These are phyloP conservation scores for Jimgerdemannia lactiflua DNA, from an alignment of 192 early-diverging fungal species.

Conservation along the genomic window DNA sequence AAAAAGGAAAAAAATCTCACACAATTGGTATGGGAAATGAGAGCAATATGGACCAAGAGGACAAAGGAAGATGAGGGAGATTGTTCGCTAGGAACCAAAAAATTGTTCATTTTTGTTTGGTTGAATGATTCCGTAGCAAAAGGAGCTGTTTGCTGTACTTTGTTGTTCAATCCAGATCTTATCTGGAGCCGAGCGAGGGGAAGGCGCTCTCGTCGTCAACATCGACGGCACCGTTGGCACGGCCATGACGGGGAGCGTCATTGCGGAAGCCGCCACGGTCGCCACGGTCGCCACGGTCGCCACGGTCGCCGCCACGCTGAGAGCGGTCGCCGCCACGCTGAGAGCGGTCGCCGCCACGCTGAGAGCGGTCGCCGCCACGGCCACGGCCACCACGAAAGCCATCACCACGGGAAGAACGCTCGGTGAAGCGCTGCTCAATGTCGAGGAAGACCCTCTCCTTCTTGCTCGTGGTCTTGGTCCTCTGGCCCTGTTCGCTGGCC, in stretches of 20 bases:
- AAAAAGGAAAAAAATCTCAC: no score
- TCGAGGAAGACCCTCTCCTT: conserved; percentile 73
- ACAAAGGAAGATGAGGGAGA: no score
- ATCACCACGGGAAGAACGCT: conserved; percentile 63
- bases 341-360: conserved; percentile 24
- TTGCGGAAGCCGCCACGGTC: conserved; percentile 48
- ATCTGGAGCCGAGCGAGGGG: conserved; percentile 56
- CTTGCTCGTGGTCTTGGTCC: conserved; percentile 57
- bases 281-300: conserved; percentile 26
- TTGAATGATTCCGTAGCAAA: no score
- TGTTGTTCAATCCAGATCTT: background rate
- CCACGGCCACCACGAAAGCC: conserved; percentile 28
- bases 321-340: conserved; percentile 15
- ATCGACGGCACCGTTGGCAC: conserved; percentile 60
- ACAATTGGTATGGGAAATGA: no score
- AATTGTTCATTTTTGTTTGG: no score
- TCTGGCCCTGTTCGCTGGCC: conserved; percentile 18
- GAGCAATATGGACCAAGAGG: no score
- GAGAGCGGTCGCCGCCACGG: conserved; percentile 34
- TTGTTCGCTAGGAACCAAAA: no score
- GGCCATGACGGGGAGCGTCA: conserved; percentile 39
- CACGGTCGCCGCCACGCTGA: background rate
- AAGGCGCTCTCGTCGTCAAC: conserved; percentile 59
- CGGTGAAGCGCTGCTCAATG: conserved; percentile 80
- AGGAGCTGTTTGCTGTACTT: no score